Evolutionary conservation across 2,329 filamentous ascomycete genomes (phyloP), one percentile per base, ranked within the genome.

Genomic region (Immersiporthe knoxdaviesiana): DNA sequence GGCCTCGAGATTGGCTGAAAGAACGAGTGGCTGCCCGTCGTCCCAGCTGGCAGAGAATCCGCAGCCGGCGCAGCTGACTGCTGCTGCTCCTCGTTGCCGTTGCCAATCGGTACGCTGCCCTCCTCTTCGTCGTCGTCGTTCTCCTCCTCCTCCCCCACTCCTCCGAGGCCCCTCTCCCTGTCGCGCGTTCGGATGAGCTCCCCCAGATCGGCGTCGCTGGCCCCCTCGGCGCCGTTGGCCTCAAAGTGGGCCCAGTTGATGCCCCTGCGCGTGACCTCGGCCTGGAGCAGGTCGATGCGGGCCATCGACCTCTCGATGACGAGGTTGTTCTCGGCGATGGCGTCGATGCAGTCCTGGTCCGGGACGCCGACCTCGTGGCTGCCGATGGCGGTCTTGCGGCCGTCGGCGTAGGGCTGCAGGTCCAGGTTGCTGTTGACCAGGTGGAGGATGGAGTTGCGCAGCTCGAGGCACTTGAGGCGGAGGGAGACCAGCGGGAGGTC

Each of bases 351-450:
- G 77, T 92, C 91, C 71, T 84, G 83, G 76, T 94, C 92, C 21
- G 89, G 79, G 21, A 47, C 70, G 72, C 37, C 67, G 70, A 24
- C 74, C 24, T 18, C 41, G 16, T 47, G 44, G n/a, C 72, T 69
- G 63, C 73, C 76, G 16, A 78, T 67, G 0, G 80, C 75, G 0
- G 79, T 75, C 2, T 77, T 78, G 30, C 76, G 75, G 37, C 84
- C 85, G 18, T 88, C 84, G 68, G 90, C 90, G 74, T 88, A 93
- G 44, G 91, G 90, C 67, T 85, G 83, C 69, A 94, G 88, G 78
- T 94, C 88, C 72, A 86, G 85, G 81, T 94, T 94, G 72, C 89
- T 92, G 78, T 89, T 89, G 75, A 90, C 86, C 35, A 94, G 88
- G 79, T 94, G 91, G 32, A 86, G 84, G 76, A 94, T 90, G 74